Conservation (phyloP, 2,329 filamentous ascomycete genomes). For the Xylaria sp. region DNA sequence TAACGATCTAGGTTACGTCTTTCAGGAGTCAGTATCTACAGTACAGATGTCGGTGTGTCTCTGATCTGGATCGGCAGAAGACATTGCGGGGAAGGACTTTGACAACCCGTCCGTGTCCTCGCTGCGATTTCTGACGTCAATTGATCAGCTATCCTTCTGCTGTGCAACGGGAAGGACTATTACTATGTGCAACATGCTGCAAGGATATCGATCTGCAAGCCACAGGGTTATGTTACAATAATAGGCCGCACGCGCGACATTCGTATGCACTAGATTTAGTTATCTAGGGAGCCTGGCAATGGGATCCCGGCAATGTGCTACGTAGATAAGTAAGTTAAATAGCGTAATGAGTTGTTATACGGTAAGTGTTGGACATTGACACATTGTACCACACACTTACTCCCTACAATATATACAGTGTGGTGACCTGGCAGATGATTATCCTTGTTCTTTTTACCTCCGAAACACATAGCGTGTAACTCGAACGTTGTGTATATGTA, state of each 20-base stretch:
- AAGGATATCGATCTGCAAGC: constrained; percentile 22
- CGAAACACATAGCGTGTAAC: constrained; percentile 6
- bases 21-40: constrained; percentile 11
- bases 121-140: constrained; percentile 33
- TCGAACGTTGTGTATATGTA: constrained; percentile 4
- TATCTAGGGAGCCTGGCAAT: constrained; percentile 11
- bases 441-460: background rate
- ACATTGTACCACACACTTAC: background rate
- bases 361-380: constrained; percentile 14
- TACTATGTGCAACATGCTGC: constrained; percentile 18
- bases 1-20: constrained; percentile 4
- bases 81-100: constrained; percentile 28
- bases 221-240: constrained; percentile 2
- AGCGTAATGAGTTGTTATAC: background rate
- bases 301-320: background rate
- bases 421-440: constrained; percentile 3
- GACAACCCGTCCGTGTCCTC: constrained; percentile 17
- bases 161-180: constrained; percentile 1
- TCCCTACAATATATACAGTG: constrained; percentile 8
- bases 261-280: constrained; percentile 17
- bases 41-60: no score
- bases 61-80: constrained; percentile 28
- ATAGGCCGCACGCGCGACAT: constrained; percentile 19
- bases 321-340: no score
- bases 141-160: constrained; percentile 2